phyloP scores from a whole-genome alignment of 2,329 filamentous ascomycete genomes.

The Aureobasidium uvarum region DNA sequence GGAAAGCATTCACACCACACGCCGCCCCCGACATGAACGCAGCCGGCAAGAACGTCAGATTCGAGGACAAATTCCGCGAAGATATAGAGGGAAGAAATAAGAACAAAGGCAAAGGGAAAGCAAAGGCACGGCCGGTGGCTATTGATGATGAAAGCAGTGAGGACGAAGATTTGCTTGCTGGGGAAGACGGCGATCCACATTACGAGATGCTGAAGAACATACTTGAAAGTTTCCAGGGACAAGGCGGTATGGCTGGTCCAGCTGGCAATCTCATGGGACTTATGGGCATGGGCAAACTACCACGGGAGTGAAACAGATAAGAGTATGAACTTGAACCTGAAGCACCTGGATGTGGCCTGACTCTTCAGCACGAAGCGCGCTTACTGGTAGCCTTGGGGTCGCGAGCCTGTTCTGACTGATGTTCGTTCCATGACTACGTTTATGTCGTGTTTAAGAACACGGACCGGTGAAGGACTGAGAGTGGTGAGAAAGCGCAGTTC shows the following conservation, averaged over 20 bases:
- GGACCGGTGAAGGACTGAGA: too few species aligned
- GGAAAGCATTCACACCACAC: slow-evolving; percentile 31
- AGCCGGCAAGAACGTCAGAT: slow-evolving; percentile 25
- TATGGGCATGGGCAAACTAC: slow-evolving; percentile 73
- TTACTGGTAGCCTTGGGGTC: background rate
- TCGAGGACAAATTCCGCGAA: background rate
- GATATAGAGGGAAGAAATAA: slow-evolving; percentile 8
- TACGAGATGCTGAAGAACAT: slow-evolving; percentile 88
- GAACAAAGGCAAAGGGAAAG: slow-evolving; percentile 28
- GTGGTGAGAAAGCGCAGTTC: background rate
- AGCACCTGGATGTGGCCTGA: background rate
- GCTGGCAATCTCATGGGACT: slow-evolving; percentile 82
- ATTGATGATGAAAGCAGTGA: slow-evolving; percentile 49
- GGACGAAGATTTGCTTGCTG: slow-evolving; percentile 45
- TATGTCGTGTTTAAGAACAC: too few species aligned
- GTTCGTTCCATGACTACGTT: background rate
- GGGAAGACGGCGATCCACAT: slow-evolving; percentile 68
- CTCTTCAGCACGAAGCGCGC: background rate
- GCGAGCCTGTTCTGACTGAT: background rate
- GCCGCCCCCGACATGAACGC: slow-evolving; percentile 13
- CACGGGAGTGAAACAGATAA: slow-evolving; percentile 46
- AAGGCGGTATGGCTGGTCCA: slow-evolving; percentile 80
- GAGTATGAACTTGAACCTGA: background rate
- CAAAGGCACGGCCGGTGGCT: slow-evolving; percentile 42
- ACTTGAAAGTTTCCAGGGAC: slow-evolving; percentile 87